Conservation (phyloP, 768 basidiomycete species). For the Kwoniella pini region DNA sequence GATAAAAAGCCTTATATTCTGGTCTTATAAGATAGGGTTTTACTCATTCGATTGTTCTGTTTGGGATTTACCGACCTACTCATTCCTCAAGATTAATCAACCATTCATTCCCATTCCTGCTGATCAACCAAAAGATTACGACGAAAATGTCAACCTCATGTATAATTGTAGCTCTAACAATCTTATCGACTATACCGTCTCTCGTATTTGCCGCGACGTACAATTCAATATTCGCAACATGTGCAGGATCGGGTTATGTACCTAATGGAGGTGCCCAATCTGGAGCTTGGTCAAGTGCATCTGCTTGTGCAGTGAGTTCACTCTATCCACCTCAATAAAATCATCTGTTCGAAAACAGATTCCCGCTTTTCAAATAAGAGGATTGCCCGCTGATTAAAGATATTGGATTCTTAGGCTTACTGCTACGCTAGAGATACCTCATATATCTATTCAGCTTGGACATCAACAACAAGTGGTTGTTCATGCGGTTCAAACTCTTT, state of each 20-base stretch:
- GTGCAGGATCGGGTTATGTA: background rate
- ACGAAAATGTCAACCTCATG: too few relatives aligned
- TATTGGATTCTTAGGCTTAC: too few relatives aligned
- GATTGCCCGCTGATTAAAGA: background rate
- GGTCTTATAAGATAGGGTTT: too few relatives aligned
- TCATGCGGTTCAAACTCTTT: constrained; percentile 2
- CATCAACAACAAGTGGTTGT: background rate
- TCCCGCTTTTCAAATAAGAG: too few relatives aligned
- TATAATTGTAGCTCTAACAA: too few relatives aligned
- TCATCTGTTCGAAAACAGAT: too few relatives aligned
- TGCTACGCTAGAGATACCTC: background rate
- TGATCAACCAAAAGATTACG: too few relatives aligned
- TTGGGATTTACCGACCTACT: too few relatives aligned
- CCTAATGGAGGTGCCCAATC: background rate
- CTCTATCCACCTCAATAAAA: background rate
- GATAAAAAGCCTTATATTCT: too few relatives aligned
- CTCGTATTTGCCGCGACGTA: background rate
- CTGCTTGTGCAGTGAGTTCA: background rate
- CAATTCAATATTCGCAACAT: background rate
- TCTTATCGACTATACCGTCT: background rate
- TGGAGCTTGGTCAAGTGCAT: background rate
- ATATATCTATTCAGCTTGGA: constrained; percentile 1
- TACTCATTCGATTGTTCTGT: too few relatives aligned
- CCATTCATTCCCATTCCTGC: too few relatives aligned
- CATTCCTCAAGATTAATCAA: too few relatives aligned